These are phyloP conservation scores for Trichoderma erinaceum DNA, from an alignment of 495 filamentous ascomycete genomes.

Conservation along the genomic window DNA sequence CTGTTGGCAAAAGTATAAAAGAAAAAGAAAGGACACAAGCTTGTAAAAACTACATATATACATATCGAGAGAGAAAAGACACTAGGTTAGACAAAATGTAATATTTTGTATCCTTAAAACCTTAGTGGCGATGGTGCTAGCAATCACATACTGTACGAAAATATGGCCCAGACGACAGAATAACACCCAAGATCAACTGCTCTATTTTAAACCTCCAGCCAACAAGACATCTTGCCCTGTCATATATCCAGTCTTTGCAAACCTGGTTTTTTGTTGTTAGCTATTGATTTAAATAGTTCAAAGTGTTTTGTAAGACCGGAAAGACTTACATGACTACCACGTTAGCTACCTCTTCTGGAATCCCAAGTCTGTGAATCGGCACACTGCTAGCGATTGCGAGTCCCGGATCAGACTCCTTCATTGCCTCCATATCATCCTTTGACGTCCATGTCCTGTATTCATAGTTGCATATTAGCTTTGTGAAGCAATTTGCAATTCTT, in stretches of 20 bases:
- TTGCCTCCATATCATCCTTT: conserved; percentile 2
- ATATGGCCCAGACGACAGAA: too few species aligned
- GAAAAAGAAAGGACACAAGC: not conserved
- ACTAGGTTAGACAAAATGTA: not conserved
- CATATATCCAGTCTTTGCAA: conserved; percentile 15
- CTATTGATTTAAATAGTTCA: too few species aligned
- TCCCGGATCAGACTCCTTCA: conserved; percentile 1
- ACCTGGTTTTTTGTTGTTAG: not conserved
- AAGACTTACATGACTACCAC: conserved; percentile 13
- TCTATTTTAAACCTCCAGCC: conserved; percentile 5
- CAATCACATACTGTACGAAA: too few species aligned
- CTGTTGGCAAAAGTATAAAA: not conserved
- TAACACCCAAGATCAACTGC: not conserved
- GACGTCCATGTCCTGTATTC: not conserved
- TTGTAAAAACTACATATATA: not conserved
- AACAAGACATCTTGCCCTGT: conserved; percentile 12
- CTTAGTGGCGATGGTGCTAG: not conserved
- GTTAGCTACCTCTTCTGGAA: not conserved
- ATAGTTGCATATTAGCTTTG: not conserved
- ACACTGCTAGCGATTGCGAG: conserved; percentile 12
- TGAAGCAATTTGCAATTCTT: not conserved
- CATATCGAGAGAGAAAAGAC: not conserved
- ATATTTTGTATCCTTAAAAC: not conserved
- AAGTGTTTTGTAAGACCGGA: not conserved
- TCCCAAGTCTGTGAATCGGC: conserved; percentile 1